Base-by-base conservation (phyloP, 805 yeast species). In the Clavispora carvajalis region DNA sequence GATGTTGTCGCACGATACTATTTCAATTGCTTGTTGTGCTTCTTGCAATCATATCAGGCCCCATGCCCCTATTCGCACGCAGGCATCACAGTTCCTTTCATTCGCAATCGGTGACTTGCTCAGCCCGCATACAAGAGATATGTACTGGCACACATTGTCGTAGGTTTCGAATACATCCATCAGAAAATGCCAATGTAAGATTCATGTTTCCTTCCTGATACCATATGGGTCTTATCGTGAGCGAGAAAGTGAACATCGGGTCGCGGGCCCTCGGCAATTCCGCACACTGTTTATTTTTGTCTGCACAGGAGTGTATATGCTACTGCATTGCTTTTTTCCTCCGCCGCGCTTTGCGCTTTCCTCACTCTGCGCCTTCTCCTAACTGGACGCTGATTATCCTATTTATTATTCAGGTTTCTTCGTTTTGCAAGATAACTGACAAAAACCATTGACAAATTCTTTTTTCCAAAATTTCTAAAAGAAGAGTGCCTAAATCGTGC, bases 271-370 rank as follows among this genome's bases (percentile, higher is more conserved):
- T 22, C 23, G 16, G 31, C 10, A 8, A 4, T 28, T 28, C 31
- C 31, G 31, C 31, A 26, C 16, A 7, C 12, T 28, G 31, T 28
- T 28, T 28, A 28, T 28, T 28, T 3, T 28, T 28, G 31, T 28
- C 31, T 28, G 31, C 31, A 15, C 31, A 28, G 31, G 31, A 28
- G 31, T 15, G 31, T 28, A 16, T 28, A 12, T 28, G 19, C 31
- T 16, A 19, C 31, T 5, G 31, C 19, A 12, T 28, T 28, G 31
- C 31, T 28, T 28, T 28, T 28, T 28, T 28, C 19, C 31, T 28
- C 31, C 31, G 31, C 31, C 31, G 31, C 19, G 19, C 31, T 28
- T 19, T 28, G 31, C 31, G 31, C 15, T 12, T 28, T 28, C 31
- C 31, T 28, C 31, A 19, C 31, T 28, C 31, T 19, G 16, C n/a